Evolutionary conservation across 768 basidiomycete genomes (phyloP), one percentile per base, ranked within the genome.

Genomic region (Xerocomellus amylosporus): DNA sequence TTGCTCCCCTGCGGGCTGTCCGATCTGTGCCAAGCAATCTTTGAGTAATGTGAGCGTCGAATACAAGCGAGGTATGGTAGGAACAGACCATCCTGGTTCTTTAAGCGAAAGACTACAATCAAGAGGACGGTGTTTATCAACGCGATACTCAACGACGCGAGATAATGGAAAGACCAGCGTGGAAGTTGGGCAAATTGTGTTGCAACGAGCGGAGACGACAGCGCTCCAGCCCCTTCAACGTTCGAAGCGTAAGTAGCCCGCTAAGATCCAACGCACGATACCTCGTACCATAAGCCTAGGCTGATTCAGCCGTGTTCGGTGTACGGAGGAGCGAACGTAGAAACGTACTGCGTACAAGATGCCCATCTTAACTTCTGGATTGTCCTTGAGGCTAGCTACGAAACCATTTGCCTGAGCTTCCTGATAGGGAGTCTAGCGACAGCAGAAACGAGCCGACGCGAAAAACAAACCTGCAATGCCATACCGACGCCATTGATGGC

Each of bases 131-230:
- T n/a, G n/a, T n/a, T n/a, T n/a, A n/a, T n/a, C n/a, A n/a, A n/a
- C n/a, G n/a, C n/a, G n/a, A n/a, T n/a, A n/a, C n/a, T n/a, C n/a
- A n/a, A n/a, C n/a, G n/a, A n/a, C n/a, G n/a, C n/a, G n/a, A n/a
- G n/a, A n/a, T n/a, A n/a, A n/a, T n/a, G n/a, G n/a, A n/a, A n/a
- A n/a, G n/a, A n/a, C n/a, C n/a, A n/a, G n/a, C n/a, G n/a, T n/a
- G n/a, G n/a, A n/a, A n/a, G n/a, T n/a, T 83, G 81, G 0, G 88
- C 76, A 59, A 95, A 94, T 53, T 91, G 88, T 0, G 93, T 95
- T 0, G 92, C 79, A 0, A 87, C 82, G 15, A 95, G 77, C 3
- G 93, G 93, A 0, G 91, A 70, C 9, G 74, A 74, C 10, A 88
- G 72, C 2, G 87, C 87, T 2, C 88, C 88, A 1, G 78, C 71